Percentiles rank a stretch among this genome's conserved stretches.
These are phyloP conservation scores for Moesziomyces antarcticus DNA, from an alignment of 1,284 basidiomycete genomes.

Conservation along the genomic window DNA sequence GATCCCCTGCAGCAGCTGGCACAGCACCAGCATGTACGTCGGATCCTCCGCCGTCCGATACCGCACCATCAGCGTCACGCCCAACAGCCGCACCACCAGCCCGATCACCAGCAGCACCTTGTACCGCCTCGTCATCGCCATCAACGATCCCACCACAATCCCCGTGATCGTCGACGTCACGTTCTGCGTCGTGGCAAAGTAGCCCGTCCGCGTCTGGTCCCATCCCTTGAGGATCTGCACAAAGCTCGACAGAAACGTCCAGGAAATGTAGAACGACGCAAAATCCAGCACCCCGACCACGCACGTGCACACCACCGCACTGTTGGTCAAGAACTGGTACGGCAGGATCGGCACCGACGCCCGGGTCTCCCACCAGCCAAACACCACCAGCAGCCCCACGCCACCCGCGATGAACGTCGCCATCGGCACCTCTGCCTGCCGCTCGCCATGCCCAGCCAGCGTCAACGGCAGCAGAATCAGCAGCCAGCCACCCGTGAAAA, in stretches of 20 bases:
- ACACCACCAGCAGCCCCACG: constrained; percentile 68
- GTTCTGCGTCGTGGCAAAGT: constrained; percentile 69
- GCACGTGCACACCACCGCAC: constrained; percentile 65
- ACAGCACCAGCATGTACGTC: constrained; percentile 69
- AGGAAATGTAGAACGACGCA: constrained; percentile 68
- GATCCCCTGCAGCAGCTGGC: constrained; percentile 78
- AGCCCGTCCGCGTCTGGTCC: constrained; percentile 64
- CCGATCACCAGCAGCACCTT: constrained; percentile 77
- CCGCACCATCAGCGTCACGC: constrained; percentile 70
- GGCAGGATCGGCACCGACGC: constrained; percentile 71
- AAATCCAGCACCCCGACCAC: constrained; percentile 68
- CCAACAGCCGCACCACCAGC: constrained; percentile 76
- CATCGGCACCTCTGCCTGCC: constrained; percentile 27
- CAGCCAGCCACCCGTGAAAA: constrained; percentile 73
- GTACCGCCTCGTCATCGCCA: constrained; percentile 74
- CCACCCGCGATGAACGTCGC: constrained; percentile 65
- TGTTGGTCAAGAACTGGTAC: constrained; percentile 64
- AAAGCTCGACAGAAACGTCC: constrained; percentile 65
- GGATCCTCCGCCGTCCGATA: constrained; percentile 76
- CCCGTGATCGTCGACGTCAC: constrained; percentile 77
- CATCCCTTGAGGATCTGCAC: constrained; percentile 65
- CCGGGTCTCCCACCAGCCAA: constrained; percentile 69
- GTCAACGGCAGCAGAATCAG: constrained; percentile 79
- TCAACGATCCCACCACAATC: constrained; percentile 73
- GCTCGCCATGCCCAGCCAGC: constrained; percentile 68